Percentiles rank a stretch among this genome's conserved stretches.
phyloP scores from a whole-genome alignment of 2,329 filamentous ascomycete species.

The Xylaria sp. region DNA sequence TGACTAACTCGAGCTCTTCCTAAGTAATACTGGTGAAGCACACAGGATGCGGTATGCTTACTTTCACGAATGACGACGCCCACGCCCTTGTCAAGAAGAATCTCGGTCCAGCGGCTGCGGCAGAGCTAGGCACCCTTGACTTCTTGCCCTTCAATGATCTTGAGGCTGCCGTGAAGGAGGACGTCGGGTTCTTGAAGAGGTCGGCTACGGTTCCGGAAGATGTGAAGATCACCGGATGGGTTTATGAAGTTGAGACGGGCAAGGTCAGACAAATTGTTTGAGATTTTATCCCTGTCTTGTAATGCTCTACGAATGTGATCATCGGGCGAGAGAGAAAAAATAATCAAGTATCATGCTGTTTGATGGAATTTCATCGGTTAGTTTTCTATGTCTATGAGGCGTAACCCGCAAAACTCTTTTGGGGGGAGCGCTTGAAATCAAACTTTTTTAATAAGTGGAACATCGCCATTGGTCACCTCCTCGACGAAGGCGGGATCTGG shows the following conservation, averaged over 20 bases:
- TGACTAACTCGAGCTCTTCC: background rate
- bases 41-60: conserved; percentile 76
- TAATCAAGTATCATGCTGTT: background rate
- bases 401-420: background rate
- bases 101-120: conserved; percentile 56
- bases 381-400: conserved; percentile 7
- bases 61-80: conserved; percentile 65
- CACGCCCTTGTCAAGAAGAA: conserved; percentile 62
- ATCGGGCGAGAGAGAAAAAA: background rate
- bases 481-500: conserved; percentile 73
- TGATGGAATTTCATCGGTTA: background rate
- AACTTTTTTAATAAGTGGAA: conserved; percentile 63
- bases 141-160: conserved; percentile 72
- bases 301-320: background rate
- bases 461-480: conserved; percentile 75
- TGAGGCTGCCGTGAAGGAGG: conserved; percentile 67
- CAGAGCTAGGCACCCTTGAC: conserved; percentile 55
- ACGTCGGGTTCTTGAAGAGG: conserved; percentile 67
- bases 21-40: conserved; percentile 72
- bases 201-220: conserved; percentile 64
- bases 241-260: conserved; percentile 80
- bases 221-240: conserved; percentile 71
- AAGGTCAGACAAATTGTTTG: conserved; percentile 58
- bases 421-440: conserved; percentile 17
- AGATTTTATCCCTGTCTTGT: background rate